Conservation (phyloP, 148 eudicot species). For the Rhododendron mucronatum region DNA sequence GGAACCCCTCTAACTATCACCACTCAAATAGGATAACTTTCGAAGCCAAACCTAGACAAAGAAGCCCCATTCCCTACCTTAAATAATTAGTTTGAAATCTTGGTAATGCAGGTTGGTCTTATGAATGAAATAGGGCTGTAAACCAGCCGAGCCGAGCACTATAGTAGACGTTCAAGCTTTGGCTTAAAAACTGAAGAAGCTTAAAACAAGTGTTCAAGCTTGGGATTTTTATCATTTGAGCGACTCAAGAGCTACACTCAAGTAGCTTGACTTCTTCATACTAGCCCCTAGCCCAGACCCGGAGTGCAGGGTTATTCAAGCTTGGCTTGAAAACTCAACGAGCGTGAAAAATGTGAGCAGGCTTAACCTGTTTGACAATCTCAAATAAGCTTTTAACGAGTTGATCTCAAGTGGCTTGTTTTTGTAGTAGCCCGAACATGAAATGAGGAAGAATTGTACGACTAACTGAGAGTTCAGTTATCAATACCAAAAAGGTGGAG, state of each 20-base stretch:
- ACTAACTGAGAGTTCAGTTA: not conserved
- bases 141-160: not conserved
- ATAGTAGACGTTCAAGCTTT: not conserved
- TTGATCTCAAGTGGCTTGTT: not conserved
- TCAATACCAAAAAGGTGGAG: conserved; percentile 18
- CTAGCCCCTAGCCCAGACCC: not conserved
- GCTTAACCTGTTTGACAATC: not conserved
- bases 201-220: not conserved
- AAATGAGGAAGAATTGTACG: not conserved
- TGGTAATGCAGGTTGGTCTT: not conserved
- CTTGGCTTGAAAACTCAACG: not conserved
- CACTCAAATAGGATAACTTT: not conserved
- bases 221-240: not conserved
- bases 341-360: not conserved
- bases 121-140: not conserved
- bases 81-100: not conserved
- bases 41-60: not conserved
- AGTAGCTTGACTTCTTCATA: not conserved
- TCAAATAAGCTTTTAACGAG: not conserved
- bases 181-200: not conserved
- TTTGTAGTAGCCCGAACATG: not conserved
- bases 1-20: not conserved
- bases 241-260: not conserved
- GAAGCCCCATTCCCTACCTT: not conserved
- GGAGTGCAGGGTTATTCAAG: not conserved